A percentile compares a stretch with the other conserved stretches of the same genome.
Evolutionary conservation across 768 basidiomycete species (phyloP).

Genomic region (Tulasnella sp.): DNA sequence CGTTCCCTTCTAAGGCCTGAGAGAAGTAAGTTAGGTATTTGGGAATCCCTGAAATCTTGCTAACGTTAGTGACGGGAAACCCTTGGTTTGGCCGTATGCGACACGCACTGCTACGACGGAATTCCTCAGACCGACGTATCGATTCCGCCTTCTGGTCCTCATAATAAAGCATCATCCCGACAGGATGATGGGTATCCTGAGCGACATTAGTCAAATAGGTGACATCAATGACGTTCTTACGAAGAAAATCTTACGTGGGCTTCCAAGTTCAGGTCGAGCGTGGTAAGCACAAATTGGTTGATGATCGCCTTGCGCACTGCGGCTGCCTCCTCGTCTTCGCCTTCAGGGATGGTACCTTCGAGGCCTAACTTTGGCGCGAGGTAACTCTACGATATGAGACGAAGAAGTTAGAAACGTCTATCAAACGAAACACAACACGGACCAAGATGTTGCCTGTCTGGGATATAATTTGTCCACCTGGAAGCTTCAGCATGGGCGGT

Average conservation of each 20-base stretch:
- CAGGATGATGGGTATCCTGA: slow-evolving; percentile 46
- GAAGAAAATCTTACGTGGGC: background rate
- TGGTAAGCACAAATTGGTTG: slow-evolving; percentile 49
- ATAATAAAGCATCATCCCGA: slow-evolving; percentile 45
- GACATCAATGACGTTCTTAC: slow-evolving; percentile 36
- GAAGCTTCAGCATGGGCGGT: slow-evolving; percentile 48
- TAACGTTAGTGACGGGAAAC: slow-evolving; percentile 32
- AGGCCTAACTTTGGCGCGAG: slow-evolving; percentile 42
- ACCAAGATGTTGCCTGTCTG: slow-evolving; percentile 49
- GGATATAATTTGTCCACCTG: slow-evolving; percentile 43
- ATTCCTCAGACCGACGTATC: slow-evolving; percentile 43
- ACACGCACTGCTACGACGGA: slow-evolving; percentile 40
- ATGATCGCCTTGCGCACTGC: slow-evolving; percentile 42
- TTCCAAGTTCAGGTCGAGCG: slow-evolving; percentile 34
- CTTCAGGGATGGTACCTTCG: slow-evolving; percentile 43
- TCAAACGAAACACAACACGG: slow-evolving; percentile 42
- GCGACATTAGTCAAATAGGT: slow-evolving; percentile 44
- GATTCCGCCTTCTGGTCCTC: slow-evolving; percentile 52
- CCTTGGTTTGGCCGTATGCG: background rate
- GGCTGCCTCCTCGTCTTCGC: slow-evolving; percentile 43
- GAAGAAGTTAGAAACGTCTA: slow-evolving; percentile 33
- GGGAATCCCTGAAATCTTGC: slow-evolving; percentile 38
- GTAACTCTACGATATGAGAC: slow-evolving; percentile 29
- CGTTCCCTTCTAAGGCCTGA: slow-evolving; percentile 41
- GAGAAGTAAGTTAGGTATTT: slow-evolving; percentile 51